Percentiles rank a stretch among this genome's conserved stretches.
Conservation (phyloP, 1,139 yeast genomes). For the Diutina ranongensis region DNA sequence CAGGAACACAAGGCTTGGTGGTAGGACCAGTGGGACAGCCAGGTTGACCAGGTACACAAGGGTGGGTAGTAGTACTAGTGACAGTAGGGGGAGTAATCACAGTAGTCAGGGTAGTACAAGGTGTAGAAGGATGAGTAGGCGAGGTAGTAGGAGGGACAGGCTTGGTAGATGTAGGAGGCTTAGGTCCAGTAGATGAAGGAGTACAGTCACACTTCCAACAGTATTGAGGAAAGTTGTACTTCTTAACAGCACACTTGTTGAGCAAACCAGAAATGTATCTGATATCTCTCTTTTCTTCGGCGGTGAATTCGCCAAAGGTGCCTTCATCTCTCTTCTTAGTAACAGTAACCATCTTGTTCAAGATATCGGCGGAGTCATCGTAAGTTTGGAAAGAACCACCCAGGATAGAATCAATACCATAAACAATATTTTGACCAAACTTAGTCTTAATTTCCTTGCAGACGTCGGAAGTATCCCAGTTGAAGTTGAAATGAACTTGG, state of each 20-base stretch:
- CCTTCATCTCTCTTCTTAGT: constrained; percentile 1
- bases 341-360: background rate
- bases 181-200: background rate
- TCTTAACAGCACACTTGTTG: background rate
- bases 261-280: background rate
- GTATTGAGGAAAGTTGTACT: constrained; percentile 4
- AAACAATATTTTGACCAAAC: constrained; percentile 1
- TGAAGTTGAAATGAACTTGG: background rate
- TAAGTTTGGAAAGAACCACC: background rate
- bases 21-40: background rate
- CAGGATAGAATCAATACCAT: background rate
- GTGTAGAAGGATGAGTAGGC: background rate
- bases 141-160: background rate
- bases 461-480: constrained; percentile 1
- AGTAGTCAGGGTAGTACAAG: background rate
- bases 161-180: background rate
- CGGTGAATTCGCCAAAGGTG: constrained; percentile 2
- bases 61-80: background rate
- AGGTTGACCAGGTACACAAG: background rate
- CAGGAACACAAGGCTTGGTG: too few relatives aligned
- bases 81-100: background rate
- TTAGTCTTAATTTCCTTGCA: background rate
- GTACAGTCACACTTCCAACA: constrained; percentile 3
- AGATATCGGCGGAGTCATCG: background rate
- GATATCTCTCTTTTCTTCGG: constrained; percentile 3